Conservation (phyloP, 441 rosid species). For the Pelargonium fulgidum region DNA sequence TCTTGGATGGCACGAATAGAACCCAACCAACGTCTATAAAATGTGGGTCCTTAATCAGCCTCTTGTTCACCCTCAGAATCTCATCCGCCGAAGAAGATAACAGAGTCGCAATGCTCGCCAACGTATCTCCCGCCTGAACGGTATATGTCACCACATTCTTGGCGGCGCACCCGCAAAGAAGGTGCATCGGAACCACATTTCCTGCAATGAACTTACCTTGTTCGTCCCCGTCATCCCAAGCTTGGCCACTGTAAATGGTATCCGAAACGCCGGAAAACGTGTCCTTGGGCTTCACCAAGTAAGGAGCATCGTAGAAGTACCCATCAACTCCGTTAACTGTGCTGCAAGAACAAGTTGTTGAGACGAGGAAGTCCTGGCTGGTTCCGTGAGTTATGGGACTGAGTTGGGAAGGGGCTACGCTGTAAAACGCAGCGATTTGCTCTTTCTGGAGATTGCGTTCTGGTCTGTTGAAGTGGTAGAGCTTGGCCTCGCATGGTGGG, state of each 20-base stretch:
- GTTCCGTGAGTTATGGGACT: conserved; percentile 15
- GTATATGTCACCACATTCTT: conserved; percentile 46
- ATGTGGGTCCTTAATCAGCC: conserved; percentile 20
- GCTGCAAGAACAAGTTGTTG: conserved; percentile 43
- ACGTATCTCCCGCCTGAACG: conserved; percentile 38
- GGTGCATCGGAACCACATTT: conserved; percentile 25
- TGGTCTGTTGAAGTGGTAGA: conserved; percentile 32
- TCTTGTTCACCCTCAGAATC: conserved; percentile 31
- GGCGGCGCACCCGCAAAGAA: conserved; percentile 47
- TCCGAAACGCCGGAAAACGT: conserved; percentile 31
- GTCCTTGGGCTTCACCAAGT: conserved; percentile 24
- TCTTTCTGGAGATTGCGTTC: conserved; percentile 14
- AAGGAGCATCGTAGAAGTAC: conserved; percentile 38
- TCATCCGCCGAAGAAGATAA: conserved; percentile 27
- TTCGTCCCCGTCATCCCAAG: conserved; percentile 33
- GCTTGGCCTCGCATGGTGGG: conserved; percentile 32
- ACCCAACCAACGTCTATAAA: conserved; percentile 34
- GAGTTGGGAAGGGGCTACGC: conserved; percentile 28
- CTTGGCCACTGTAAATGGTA: conserved; percentile 37
- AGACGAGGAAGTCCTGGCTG: conserved; percentile 36
- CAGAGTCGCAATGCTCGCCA: conserved; percentile 28
- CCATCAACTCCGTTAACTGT: conserved; percentile 23
- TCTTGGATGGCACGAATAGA: conserved; percentile 34
- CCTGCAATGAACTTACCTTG: conserved; percentile 11
- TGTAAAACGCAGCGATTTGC: conserved; percentile 33